Evolutionary conservation across 2,329 filamentous ascomycete species (phyloP).

Genomic region (Albifimbria verrucaria): DNA sequence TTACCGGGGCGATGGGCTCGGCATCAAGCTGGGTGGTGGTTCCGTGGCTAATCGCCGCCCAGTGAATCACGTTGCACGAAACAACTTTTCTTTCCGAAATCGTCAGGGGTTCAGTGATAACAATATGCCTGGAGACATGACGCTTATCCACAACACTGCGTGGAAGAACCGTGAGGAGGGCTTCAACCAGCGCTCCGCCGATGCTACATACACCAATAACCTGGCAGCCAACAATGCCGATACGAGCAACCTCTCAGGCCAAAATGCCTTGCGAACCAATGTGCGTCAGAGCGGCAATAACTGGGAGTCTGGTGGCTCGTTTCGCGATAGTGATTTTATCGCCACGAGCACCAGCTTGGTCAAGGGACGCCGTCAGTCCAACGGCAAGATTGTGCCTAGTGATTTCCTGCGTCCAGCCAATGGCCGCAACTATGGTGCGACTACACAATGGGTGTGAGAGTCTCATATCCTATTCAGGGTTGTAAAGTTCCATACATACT

Average conservation of each 20-base stretch:
- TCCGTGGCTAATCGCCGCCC: background rate
- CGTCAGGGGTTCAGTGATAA: slow-evolving; percentile 1
- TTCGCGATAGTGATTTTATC: background rate
- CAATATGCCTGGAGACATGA: slow-evolving; percentile 1
- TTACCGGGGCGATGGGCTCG: background rate
- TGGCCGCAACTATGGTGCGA: background rate
- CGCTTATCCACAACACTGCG: background rate
- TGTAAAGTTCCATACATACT: too few relatives aligned
- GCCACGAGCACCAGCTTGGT: background rate
- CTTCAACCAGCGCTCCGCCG: slow-evolving; percentile 1
- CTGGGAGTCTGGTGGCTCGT: background rate
- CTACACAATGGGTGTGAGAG: background rate
- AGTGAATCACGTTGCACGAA: background rate
- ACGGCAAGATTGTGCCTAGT: background rate
- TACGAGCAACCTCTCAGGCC: background rate
- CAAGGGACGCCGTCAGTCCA: background rate
- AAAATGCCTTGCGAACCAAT: background rate
- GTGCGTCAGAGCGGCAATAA: background rate
- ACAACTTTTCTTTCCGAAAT: slow-evolving; percentile 2
- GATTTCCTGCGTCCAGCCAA: background rate
- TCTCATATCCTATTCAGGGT: too few relatives aligned
- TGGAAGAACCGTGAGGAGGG: slow-evolving; percentile 3
- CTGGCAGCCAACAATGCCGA: background rate
- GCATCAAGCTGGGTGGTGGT: slow-evolving; percentile 2
- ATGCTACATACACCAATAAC: slow-evolving; percentile 1